Evolutionary conservation across 305 asterid genomes (phyloP), one percentile per base, ranked within the genome.

Genomic region (Solanum hybrid): DNA sequence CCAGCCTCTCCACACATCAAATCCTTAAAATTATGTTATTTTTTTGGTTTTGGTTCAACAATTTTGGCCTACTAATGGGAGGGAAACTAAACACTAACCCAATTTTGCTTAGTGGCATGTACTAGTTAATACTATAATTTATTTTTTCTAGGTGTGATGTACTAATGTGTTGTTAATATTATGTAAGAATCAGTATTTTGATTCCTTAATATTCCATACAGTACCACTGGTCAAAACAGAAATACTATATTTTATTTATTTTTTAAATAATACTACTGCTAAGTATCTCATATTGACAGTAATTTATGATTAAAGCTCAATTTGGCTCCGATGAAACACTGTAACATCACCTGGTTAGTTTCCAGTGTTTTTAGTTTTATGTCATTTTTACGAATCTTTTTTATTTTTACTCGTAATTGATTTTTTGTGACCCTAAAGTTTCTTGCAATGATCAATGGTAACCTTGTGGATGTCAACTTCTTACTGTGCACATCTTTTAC

Each of bases 61-160:
- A 84, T 51, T 51, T 84, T 84, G 42, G 12, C 45, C 31, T 34
- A 1, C 22, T n/a, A 11, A 56, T 56, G 2, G 69, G 69, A 56
- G 24, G 69, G n/a, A 24, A 51, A 60, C 36, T 35, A 37, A 26
- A 8, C 77, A 86, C 89, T 89, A 87, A 86, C 87, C 73, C 81
- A 86, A 32, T 86, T 86, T 86, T 89, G 87, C 76, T 64, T 80
- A 10, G 79, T 60, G 38, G n/a, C 72, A 81, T 81, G 40, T 75
- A 75, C 2, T 40, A 27, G 12, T 82, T 82, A 45, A 82, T 82
- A 42, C 35, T 81, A 64, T 5, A 51, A 84, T 10, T 84, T 35
- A 1, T 35, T 34, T 29, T 45, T 19, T 51, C 19, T 51, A 51
- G 87, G 12, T 51, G 22, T 17, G 87, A 29, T 84, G 75, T 51